Conservation (phyloP, 2,329 filamentous ascomycete genomes). For the Fusarium citri region DNA sequence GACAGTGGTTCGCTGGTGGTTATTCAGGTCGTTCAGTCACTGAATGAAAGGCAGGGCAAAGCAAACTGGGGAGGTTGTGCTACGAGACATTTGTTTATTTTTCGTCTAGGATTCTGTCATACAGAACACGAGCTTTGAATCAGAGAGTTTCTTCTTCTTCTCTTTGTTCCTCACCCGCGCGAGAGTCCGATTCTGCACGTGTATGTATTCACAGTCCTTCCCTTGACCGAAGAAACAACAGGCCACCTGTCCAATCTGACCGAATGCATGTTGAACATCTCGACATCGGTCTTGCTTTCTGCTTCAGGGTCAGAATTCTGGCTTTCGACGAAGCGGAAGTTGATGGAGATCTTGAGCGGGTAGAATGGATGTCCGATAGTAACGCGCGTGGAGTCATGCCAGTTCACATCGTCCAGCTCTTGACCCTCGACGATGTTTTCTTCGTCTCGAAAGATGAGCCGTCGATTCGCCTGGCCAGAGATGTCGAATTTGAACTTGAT, state of each 20-base stretch:
- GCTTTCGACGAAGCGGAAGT: constrained; percentile 33
- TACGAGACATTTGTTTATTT: constrained; percentile 17
- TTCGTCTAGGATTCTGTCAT: constrained; percentile 15
- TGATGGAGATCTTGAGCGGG: constrained; percentile 26
- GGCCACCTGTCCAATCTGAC: background rate
- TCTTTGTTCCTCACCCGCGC: background rate
- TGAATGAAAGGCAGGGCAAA: background rate
- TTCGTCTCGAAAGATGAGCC: background rate
- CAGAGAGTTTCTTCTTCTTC: background rate
- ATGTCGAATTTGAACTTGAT: constrained; percentile 23
- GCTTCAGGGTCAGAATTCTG: background rate
- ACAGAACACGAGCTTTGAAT: constrained; percentile 3
- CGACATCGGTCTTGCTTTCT: constrained; percentile 1
- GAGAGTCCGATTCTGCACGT: constrained; percentile 27
- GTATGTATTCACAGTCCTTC: constrained; percentile 10
- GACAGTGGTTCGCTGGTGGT: constrained; percentile 9
- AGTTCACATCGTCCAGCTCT: background rate
- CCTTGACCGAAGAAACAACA: background rate
- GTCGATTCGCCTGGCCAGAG: background rate
- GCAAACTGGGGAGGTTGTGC: constrained; percentile 29
- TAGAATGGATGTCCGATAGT: constrained; percentile 25
- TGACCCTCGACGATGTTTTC: constrained; percentile 7
- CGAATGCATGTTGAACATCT: constrained; percentile 27
- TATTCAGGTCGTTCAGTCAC: constrained; percentile 16
- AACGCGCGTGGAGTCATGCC: constrained; percentile 36